Conservation (phyloP, 2,329 filamentous ascomycete genomes). For the Lachnellula arida region DNA sequence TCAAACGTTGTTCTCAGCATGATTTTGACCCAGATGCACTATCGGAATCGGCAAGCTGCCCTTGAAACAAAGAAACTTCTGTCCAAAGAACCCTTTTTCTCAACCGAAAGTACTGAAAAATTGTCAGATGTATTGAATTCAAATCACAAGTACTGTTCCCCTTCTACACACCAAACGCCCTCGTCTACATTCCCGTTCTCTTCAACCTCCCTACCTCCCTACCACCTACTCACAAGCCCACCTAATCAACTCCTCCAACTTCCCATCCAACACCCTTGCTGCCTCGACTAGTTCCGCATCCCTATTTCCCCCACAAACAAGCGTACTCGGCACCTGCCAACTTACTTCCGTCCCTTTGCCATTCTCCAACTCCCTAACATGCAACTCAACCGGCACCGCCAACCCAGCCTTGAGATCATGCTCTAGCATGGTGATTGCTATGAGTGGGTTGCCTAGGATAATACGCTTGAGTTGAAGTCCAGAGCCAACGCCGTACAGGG, state of each 20-base stretch:
- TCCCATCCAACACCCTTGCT: conserved; percentile 13
- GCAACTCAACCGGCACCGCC: conserved; percentile 21
- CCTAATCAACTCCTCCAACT: conserved; percentile 13
- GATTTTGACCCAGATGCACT: neutral
- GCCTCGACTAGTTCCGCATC: conserved; percentile 12
- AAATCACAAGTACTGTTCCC: neutral
- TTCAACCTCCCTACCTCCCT: neutral
- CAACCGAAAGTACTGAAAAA: neutral
- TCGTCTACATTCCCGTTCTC: neutral
- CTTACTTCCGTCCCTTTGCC: conserved; percentile 15
- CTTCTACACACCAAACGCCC: neutral
- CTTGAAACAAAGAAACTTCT: neutral
- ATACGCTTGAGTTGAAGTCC: conserved; percentile 16
- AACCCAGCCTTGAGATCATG: conserved; percentile 17
- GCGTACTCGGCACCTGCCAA: conserved; percentile 18
- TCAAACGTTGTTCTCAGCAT: no score
- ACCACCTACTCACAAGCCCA: conserved; percentile 1
- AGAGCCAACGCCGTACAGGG: conserved; percentile 13
- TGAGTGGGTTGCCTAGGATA: conserved; percentile 23
- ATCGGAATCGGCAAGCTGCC: conserved; percentile 1
- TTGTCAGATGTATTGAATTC: neutral
- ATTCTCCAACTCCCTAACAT: conserved; percentile 14
- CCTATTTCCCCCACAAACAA: conserved; percentile 13
- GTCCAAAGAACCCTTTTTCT: neutral
- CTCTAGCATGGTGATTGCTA: conserved; percentile 23